These are phyloP conservation scores for Penicillium hesseltinei DNA, from an alignment of 2,329 filamentous ascomycete genomes.

Conservation along the genomic window DNA sequence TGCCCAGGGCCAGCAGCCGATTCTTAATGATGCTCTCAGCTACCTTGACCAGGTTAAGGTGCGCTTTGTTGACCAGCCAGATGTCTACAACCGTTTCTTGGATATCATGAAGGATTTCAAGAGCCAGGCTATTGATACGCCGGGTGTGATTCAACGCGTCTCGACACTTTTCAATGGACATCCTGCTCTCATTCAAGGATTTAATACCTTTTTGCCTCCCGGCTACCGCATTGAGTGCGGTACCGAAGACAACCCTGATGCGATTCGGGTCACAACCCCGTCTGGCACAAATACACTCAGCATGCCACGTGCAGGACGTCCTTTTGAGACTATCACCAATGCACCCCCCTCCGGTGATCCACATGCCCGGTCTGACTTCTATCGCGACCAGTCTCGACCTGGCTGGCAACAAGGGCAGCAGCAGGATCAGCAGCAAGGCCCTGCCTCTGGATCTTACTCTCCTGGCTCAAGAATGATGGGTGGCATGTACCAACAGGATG, in stretches of 20 bases:
- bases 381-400: conserved; percentile 38
- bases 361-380: conserved; percentile 40
- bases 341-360: conserved; percentile 31
- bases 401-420: conserved; percentile 40
- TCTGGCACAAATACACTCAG: conserved; percentile 96
- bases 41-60: conserved; percentile 99
- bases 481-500: conserved; percentile 38
- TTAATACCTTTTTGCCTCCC: conserved; percentile 95
- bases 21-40: conserved; percentile 80
- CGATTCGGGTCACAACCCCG: conserved; percentile 92
- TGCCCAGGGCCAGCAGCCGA: conserved; percentile 78
- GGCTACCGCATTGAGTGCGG: conserved; percentile 97
- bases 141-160: conserved; percentile 93
- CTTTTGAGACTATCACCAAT: conserved; percentile 36
- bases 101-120: conserved; percentile 99
- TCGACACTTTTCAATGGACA: conserved; percentile 95
- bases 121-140: conserved; percentile 97
- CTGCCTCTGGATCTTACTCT: conserved; percentile 40
- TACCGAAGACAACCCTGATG: conserved; percentile 88
- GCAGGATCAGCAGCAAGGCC: conserved; percentile 31
- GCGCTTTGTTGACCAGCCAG: conserved; percentile 92
- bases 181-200: conserved; percentile 91
- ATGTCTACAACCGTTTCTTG: conserved; percentile 94
- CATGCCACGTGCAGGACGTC: conserved; percentile 53
- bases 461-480: conserved; percentile 40